Base-by-base conservation (phyloP, 2,329 filamentous ascomycete species). In the Colletotrichum simmondsii region DNA sequence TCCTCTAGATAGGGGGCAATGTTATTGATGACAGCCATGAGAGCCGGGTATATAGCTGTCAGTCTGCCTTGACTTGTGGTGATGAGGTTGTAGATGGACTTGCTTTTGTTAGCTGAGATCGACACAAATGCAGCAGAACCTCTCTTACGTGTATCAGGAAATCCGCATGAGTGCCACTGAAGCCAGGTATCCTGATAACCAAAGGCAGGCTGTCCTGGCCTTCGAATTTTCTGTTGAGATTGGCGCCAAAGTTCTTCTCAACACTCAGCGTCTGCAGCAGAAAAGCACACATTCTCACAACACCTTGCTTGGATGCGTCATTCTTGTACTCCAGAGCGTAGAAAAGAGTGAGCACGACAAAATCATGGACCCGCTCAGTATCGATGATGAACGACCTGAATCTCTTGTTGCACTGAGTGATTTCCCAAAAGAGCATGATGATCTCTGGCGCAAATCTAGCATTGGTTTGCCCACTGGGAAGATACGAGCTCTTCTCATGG, bases 361-460 rank as follows among this genome's bases (percentile, higher is more conserved):
- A 98, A 80, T 99, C 97, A 78, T 98, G 94, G 0, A 94, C 94
- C 66, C 96, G 89, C 79, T 97, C 95, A 0, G 97, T 98, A 77
- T 99, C 97, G 75, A 98, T 96, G 78, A 99, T 97, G 82, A 98
- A 99, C 1, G 95, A 95, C 37, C 97, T 90, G 84, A 99, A 99
- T 72, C 96, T 90, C 84, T 98, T 98, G 84, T 99, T 99, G 88
- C 96, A 98, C 82, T 99, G 97, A 5, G 97, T 91, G 49, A 95
- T 91, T 85, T 99, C 97, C 97, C 97, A 99, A 80, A 98, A 98
- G 2, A 99, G 88, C 89, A 98, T 97, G 68, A 98, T 92, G 85
- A 97, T 97, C 83, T 99, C 97, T 2, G 97, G 95, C 0, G 95
- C 95, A 88, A 96, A 97, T 79, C 94, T 94, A 65, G 94, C 87